Conservation (phyloP, 1,284 basidiomycete genomes). For the Ustilago curta region DNA sequence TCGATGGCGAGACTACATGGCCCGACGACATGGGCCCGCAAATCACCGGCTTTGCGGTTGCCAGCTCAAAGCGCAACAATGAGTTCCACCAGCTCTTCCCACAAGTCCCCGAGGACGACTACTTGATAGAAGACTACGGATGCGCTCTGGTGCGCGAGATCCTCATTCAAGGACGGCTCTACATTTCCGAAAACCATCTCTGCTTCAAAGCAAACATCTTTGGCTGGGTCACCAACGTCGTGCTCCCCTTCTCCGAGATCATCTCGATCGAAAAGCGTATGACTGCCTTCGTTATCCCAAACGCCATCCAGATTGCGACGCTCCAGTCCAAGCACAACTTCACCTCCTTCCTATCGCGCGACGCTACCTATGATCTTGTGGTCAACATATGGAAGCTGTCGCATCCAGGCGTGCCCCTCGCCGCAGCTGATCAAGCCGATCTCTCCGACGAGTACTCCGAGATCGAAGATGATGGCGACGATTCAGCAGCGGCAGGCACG, state of each 20-base stretch:
- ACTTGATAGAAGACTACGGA: conserved; percentile 99
- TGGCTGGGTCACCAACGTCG: conserved; percentile 95
- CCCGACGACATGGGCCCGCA: conserved; percentile 55
- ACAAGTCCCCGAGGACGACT: conserved; percentile 89
- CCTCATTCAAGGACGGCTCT: conserved; percentile 92
- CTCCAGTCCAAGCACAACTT: conserved; percentile 84
- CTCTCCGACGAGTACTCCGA: conserved; percentile 53
- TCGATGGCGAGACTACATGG: conserved; percentile 49
- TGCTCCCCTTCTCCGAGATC: conserved; percentile 91
- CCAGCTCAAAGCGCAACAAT: conserved; percentile 90
- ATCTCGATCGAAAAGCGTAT: conserved; percentile 93
- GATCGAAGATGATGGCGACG: conserved; percentile 47
- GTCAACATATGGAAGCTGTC: conserved; percentile 94
- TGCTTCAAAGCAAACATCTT: conserved; percentile 99
- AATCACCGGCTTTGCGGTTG: conserved; percentile 87
- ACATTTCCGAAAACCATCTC: conserved; percentile 97
- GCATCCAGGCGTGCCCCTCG: conserved; percentile 78
- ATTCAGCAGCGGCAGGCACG: conserved; percentile 15
- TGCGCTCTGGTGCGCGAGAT: conserved; percentile 97
- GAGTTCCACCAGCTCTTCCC: conserved; percentile 95
- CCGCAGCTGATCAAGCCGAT: conserved; percentile 67
- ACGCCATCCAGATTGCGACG: conserved; percentile 92
- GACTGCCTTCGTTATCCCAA: conserved; percentile 98
- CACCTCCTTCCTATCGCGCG: conserved; percentile 93
- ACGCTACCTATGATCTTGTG: conserved; percentile 95